Evolutionary conservation across 2,329 filamentous ascomycete genomes (phyloP).

Genomic region (Dactylellina leptospora): DNA sequence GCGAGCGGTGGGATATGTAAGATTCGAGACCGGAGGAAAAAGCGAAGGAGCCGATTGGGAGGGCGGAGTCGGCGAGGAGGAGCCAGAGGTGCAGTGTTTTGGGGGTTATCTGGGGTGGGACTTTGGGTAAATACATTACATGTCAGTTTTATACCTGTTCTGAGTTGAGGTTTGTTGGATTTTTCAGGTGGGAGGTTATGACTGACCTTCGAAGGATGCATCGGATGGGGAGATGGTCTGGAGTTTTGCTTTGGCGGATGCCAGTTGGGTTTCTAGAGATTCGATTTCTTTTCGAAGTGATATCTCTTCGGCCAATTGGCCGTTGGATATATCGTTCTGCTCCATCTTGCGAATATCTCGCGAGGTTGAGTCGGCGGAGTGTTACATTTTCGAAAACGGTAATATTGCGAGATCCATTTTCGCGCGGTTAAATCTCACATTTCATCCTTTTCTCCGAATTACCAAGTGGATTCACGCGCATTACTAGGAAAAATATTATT

Average conservation of each 20-base stretch:
- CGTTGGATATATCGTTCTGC: background rate
- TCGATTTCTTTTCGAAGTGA: slow-evolving; percentile 9
- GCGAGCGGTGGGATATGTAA: slow-evolving; percentile 72
- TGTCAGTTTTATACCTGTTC: too few relatives aligned
- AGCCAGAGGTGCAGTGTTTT: slow-evolving; percentile 71
- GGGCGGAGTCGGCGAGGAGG: slow-evolving; percentile 80
- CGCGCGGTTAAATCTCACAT: too few relatives aligned
- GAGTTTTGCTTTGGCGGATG: slow-evolving; percentile 38
- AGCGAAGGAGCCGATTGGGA: slow-evolving; percentile 85
- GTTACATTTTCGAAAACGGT: slow-evolving; percentile 27
- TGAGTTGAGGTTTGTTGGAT: slow-evolving; percentile 45
- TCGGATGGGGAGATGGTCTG: background rate
- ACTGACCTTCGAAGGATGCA: too few relatives aligned
- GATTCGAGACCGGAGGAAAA: slow-evolving; percentile 85
- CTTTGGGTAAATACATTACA: too few relatives aligned
- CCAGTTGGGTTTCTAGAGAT: slow-evolving; percentile 35
- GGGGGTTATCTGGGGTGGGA: slow-evolving; percentile 14
- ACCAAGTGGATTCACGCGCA: too few relatives aligned
- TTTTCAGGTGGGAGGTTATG: background rate
- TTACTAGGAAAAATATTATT: too few relatives aligned
- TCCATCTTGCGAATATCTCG: background rate
- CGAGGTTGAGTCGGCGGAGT: background rate
- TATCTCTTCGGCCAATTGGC: background rate
- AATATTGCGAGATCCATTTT: background rate
- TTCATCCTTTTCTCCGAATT: too few relatives aligned